These are phyloP conservation scores for Quercus tomentella DNA, from an alignment of 331 rosid genomes.

Conservation along the genomic window DNA sequence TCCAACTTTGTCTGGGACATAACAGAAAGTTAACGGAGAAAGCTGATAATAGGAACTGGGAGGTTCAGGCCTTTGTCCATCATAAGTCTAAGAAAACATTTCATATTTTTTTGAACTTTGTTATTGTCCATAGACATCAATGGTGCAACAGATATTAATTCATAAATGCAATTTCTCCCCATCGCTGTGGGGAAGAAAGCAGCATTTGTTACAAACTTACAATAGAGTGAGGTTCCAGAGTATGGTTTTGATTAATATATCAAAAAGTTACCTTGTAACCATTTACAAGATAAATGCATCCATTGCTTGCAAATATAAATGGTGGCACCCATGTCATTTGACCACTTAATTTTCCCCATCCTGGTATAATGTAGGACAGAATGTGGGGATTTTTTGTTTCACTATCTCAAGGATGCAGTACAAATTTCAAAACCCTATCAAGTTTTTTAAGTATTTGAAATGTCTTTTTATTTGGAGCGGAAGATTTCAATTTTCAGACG, in stretches of 20 bases:
- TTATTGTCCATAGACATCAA: background rate
- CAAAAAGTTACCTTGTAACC: constrained; percentile 46
- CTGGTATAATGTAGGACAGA: background rate
- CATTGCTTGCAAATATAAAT: constrained; percentile 48
- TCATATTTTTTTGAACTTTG: background rate
- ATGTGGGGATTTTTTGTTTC: too few species aligned
- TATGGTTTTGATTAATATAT: constrained; percentile 12
- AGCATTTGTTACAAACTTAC: constrained; percentile 3
- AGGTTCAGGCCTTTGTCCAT: background rate
- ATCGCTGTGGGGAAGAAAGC: background rate
- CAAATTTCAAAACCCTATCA: too few species aligned
- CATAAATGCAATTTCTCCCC: background rate
- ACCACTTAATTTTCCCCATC: constrained; percentile 51
- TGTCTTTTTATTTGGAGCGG: too few species aligned
- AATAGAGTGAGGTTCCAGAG: constrained; percentile 45
- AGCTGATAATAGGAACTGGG: background rate
- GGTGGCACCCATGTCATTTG: constrained; percentile 41
- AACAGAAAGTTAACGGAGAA: too few species aligned
- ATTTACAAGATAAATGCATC: constrained; percentile 58
- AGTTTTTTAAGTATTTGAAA: too few species aligned
- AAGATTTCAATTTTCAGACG: too few species aligned
- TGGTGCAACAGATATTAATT: background rate
- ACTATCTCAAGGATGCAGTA: too few species aligned
- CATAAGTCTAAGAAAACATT: background rate
- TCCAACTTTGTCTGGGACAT: too few species aligned